Evolutionary conservation across 768 basidiomycete genomes (phyloP).

Genomic region (Kwoniella heveanensis): DNA sequence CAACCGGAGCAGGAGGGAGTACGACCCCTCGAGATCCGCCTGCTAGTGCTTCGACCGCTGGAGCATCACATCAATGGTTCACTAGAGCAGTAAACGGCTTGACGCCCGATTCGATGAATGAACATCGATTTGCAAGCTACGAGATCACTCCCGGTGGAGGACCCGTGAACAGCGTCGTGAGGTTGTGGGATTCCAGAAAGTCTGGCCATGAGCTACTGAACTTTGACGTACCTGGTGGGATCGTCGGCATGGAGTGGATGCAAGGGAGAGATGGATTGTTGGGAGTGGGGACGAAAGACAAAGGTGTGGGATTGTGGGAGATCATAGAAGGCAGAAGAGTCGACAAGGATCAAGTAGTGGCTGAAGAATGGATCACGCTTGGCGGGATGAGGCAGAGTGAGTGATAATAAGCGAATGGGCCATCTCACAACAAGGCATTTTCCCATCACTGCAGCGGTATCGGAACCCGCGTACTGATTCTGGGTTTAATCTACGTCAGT

Average conservation of each 20-base stretch:
- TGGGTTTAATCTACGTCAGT: slow-evolving; percentile 17
- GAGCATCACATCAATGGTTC: slow-evolving; percentile 28
- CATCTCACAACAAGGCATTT: too few relatives aligned
- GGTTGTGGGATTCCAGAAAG: slow-evolving; percentile 49
- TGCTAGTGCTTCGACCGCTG: slow-evolving; percentile 9
- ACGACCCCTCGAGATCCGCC: slow-evolving; percentile 19
- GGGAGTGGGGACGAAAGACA: slow-evolving; percentile 48
- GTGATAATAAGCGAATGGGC: too few relatives aligned
- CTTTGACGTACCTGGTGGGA: slow-evolving; percentile 39
- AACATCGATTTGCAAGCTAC: slow-evolving; percentile 44
- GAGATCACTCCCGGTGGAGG: slow-evolving; percentile 32
- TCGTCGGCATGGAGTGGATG: slow-evolving; percentile 41
- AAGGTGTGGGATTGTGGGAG: slow-evolving; percentile 51
- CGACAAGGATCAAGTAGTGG: slow-evolving; percentile 15
- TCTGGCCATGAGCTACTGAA: slow-evolving; percentile 36
- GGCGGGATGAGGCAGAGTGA: slow-evolving; percentile 40
- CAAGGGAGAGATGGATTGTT: slow-evolving; percentile 26
- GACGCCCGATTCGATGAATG: slow-evolving; percentile 34
- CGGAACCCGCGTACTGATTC: too few relatives aligned
- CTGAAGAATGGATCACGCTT: slow-evolving; percentile 40
- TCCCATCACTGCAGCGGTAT: too few relatives aligned
- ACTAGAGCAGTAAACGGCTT: slow-evolving; percentile 47
- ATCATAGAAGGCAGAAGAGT: slow-evolving; percentile 34
- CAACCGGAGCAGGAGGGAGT: not conserved
- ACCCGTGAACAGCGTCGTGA: slow-evolving; percentile 32